Base-by-base conservation (phyloP, 2,329 filamentous ascomycete genomes). In the Aspergillus japonicus region DNA sequence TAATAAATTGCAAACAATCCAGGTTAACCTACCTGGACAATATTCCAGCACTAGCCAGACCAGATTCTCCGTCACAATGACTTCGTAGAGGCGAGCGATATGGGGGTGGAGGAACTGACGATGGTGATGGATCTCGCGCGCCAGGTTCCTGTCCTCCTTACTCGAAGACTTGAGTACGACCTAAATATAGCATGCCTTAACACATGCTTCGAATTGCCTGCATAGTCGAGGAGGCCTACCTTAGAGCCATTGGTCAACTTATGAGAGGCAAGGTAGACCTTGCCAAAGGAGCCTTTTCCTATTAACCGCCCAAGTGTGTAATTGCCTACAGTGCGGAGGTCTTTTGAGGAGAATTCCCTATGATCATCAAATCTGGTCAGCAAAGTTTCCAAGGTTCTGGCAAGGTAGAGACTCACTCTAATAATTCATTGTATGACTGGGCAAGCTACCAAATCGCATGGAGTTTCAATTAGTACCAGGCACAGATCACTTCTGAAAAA, bases 231-330 rank as follows among this genome's bases (percentile, higher is more conserved):
- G 47, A n/a, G 16, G 4, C 63, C 47, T 71, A 94, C 92, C 87
- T 97, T 98, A 73, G 93, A 96, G 71, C 93, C 94, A 87, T 97
- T 97, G 71, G 92, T 98, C 76, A 99, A 91, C 77, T 97, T 98
- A 78, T 99, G 95, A 50, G 89, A 87, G 60, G 94, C 95, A 60
- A 99, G 84, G 77, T 99, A 99, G 71, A 99, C 95, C 79, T 97
- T 98, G 70, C 95, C 95, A 78, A 99, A 99, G 64, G 93, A 97
- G 59, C 95, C 95, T 75, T 98, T 99, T 67, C 95, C 95, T 73
- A 99, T 96, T 60, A 99, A 82, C 61, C 88, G 88, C 50, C 95
- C 95, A 59, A 99, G 85, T 39, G 88, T 89, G 77, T 99, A 99
- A 80, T 97, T 98, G 68, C 95, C 95, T 62, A 99, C 95, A 57